Evolutionary conservation across 345 rosid genomes (phyloP), one percentile per base, ranked within the genome.

Genomic region (Lepidium africanum): DNA sequence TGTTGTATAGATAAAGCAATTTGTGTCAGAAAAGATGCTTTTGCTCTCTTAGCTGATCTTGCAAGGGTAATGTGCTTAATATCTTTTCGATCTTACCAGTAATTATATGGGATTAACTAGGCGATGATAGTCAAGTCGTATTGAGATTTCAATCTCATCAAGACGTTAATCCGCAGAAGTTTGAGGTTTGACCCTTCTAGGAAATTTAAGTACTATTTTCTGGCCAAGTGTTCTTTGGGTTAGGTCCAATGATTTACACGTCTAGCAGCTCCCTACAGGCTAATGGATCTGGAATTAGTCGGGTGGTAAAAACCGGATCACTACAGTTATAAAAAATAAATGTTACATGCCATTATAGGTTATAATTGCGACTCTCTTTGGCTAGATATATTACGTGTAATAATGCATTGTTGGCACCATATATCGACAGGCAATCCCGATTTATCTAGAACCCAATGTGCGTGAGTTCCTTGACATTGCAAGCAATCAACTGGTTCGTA

Each of bases 1-100:
- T 88, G 96, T 76, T 93, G 97, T 76, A 83, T 73, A 83, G 92
- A 90, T 70, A 88, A n/a, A n/a, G n/a, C n/a, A 87, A 67, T 83
- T 79, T 67, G 86, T 81, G 75, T 90, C 55, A 81, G 87, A 40
- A 90, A 87, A 78, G 83, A 92, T 82, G 90, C 94, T 25, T 90
- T 87, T 83, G 96, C 90, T 10, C 94, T 90, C 42, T 80, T 90
- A 37, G 91, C 87, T 38, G 94, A 90, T 76, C 85, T 90, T 73
- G 79, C 75, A 15, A 77, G 68, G 62, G 96, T 92, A 79, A 69
- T 39, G 8, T 38, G 16, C 2, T 13, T 10, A 38, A 16, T 45
- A 14, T 33, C 23, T 45, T 33, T 43, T 16, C 15, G 23, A 36
- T 14, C n/a, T 36, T 11, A 51, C 32, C 1, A 21, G 27, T 10